Percentiles rank a stretch among this genome's conserved stretches.
These are phyloP conservation scores for Ustilago nuda DNA, from an alignment of 1,284 basidiomycete species.

Conservation along the genomic window DNA sequence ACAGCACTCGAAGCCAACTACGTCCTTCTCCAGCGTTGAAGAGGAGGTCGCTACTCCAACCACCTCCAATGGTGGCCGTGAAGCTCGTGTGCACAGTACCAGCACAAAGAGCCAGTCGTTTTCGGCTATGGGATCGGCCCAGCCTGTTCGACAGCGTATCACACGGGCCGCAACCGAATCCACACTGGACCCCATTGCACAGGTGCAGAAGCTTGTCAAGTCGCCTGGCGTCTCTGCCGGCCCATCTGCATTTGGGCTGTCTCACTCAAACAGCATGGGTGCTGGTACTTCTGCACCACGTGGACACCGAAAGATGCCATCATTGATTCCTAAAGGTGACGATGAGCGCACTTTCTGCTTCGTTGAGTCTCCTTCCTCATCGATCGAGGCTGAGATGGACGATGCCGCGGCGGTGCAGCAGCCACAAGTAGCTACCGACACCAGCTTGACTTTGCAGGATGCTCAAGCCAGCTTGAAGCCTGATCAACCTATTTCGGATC, in stretches of 20 bases:
- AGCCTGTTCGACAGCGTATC: constrained; percentile 26
- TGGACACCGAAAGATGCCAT: constrained; percentile 23
- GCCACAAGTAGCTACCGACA: constrained; percentile 2
- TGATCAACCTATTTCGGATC: neutral
- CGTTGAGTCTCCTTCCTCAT: constrained; percentile 15
- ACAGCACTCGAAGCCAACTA: constrained; percentile 5
- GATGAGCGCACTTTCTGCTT: constrained; percentile 47
- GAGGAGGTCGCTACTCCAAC: constrained; percentile 13
- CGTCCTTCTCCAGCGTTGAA: neutral
- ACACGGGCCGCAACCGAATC: constrained; percentile 36
- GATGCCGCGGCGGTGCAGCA: constrained; percentile 2
- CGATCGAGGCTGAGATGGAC: constrained; percentile 23
- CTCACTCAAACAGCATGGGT: constrained; percentile 20
- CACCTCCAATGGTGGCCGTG: neutral
- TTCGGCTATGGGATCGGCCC: constrained; percentile 9
- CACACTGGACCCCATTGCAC: constrained; percentile 11
- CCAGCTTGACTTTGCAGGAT: neutral
- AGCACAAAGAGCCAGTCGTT: constrained; percentile 37
- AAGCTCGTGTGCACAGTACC: neutral
- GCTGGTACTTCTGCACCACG: neutral
- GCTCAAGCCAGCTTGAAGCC: constrained; percentile 1
- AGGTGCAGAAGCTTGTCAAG: neutral
- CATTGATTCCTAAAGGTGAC: constrained; percentile 32
- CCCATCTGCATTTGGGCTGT: neutral
- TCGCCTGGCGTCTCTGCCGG: constrained; percentile 5